Evolutionary conservation across 2,329 filamentous ascomycete species (phyloP), one percentile per base, ranked within the genome.

Genomic region (Chaetoscypha palmicola): DNA sequence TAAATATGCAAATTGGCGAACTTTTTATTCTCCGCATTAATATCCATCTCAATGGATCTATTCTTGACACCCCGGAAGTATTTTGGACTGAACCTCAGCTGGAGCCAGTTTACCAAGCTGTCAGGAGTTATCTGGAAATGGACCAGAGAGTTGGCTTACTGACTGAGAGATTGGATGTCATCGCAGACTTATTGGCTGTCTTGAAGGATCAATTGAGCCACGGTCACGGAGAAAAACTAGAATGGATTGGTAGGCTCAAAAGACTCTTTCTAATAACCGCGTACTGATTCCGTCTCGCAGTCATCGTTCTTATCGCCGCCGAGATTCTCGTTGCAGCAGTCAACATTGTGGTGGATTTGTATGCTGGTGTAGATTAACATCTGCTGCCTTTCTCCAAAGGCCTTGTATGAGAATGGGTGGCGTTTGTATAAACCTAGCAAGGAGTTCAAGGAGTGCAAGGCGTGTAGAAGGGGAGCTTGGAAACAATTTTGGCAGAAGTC

Each of bases 1-100:
- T 98, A 72, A 97, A 97, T 71, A 97, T 97, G 90, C 90, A 97
- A 67, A 96, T 98, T 49, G 92, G 92, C 63, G 90, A 98, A 68
- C 78, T 98, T 42, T 98, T 98, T 66, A 97, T 98, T 61, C 71
- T 98, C 23, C 81, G 92, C 48, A 97, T 98, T 69, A 96, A 92
- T 64, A 97, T 98, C 60, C 94, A 98, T 67, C 76, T 98, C 39
- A 95, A 97, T 64, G 92, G 92, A 24, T 94, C 87, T 22, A 90
- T 98, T 4, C 81, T 98, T 30, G 92, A 98, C 64, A 94, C 90
- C 8, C 92, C 92, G 0, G 92, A 98, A 67, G 75, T 98, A 32
- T 97, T 98, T 75, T 98, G 92, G 92, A 86, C 91, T 23, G 92
- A 98, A 66, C 92, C 92, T 7, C 90, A 96, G 65, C 75, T 98